These are phyloP conservation scores for Syzygium grande DNA, from an alignment of 345 rosid species.

Conservation along the genomic window DNA sequence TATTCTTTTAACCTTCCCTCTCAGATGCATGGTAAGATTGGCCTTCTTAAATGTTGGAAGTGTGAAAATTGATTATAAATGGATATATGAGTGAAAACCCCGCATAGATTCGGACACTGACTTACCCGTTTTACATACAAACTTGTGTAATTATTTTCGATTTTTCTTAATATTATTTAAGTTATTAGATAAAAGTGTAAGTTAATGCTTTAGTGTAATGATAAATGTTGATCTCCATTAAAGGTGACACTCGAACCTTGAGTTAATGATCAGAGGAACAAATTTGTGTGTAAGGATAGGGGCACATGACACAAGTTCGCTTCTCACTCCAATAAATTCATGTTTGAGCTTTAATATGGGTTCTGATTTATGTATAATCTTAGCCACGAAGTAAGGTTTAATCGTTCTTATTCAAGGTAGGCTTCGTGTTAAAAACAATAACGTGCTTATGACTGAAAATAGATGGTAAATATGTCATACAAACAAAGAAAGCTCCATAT, in stretches of 20 bases:
- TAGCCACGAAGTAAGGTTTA: neutral
- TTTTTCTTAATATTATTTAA: neutral
- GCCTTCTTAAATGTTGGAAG: neutral
- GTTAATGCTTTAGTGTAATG: neutral
- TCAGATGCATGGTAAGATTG: neutral
- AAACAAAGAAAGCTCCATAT: neutral
- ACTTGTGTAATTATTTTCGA: neutral
- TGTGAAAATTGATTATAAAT: neutral
- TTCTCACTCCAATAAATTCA: neutral
- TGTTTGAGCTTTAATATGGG: neutral
- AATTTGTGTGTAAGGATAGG: neutral
- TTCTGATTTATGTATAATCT: neutral
- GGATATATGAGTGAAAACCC: no score
- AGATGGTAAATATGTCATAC: neutral
- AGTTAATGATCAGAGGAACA: neutral
- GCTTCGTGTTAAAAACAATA: neutral
- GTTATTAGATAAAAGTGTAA: neutral
- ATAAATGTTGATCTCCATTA: neutral
- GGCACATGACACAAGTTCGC: neutral
- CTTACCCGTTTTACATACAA: neutral
- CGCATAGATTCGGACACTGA: neutral
- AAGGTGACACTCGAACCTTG: neutral
- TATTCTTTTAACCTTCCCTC: neutral
- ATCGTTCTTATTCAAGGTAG: neutral
- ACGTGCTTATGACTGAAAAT: neutral